Evolutionary conservation across 1,284 basidiomycete species (phyloP), one percentile per base, ranked within the genome.

Genomic region (Termitomyces sp.): DNA sequence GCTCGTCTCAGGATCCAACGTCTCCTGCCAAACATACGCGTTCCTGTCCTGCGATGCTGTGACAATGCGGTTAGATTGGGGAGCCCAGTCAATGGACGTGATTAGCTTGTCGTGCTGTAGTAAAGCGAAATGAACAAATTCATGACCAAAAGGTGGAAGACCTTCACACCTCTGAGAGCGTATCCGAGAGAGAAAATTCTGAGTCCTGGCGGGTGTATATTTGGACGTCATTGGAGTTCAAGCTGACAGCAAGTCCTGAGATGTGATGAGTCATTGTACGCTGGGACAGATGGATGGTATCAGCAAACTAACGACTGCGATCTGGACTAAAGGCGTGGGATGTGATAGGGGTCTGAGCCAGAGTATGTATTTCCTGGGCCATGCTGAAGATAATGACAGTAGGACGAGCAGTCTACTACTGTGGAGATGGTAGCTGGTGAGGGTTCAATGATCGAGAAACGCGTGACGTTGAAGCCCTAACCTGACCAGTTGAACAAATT

Each of bases 1-100:
- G 9, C 88, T 87, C 0, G 87, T 89, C 57, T 81, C 77, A 4
- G 87, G 79, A 63, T 92, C 86, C 21, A 81, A 76, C 13, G 83
- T 84, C 63, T 90, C 86, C 53, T 91, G 87, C 97, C 97, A 99
- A 30, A 99, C 97, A 68, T 99, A 99, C 12, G 97, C 97, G 69
- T 99, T 99, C 49, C 97, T 81, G 70, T 99, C 97, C 72, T 99
- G 96, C 26, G 96, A 95, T 64, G 94, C 94, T 10, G 96, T 98
- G 33, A 99, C 97, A 73, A 99, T 95, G 44, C 93, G 88, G 75
- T 99, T 98, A 49, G 95, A 92, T 64, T 84, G 82, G 8, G 94
- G 94, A 2, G 96, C 97, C 97, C 97, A 99, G 72, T 98, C 96
- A 71, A 99, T 97, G 56, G 93, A 94, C 1, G 96, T 99, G 73